These are phyloP conservation scores for Lactuca saligna DNA, from an alignment of 129 eudicot species.

Conservation along the genomic window DNA sequence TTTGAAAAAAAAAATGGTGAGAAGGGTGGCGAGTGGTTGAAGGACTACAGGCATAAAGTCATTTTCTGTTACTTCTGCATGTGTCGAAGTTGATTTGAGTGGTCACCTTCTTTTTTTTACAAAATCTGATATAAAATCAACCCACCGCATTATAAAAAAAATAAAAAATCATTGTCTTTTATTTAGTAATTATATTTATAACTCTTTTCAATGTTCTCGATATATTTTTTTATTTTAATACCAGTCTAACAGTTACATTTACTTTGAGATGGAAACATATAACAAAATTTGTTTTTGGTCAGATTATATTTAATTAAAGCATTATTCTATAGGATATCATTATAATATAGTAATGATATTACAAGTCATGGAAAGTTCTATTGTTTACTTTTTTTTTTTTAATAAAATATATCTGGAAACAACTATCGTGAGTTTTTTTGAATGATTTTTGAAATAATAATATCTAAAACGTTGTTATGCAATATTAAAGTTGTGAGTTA, in stretches of 20 bases:
- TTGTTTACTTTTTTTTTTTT: too few species aligned
- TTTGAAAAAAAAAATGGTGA: slow-evolving; percentile 5
- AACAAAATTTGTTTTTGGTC: background rate
- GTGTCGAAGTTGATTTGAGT: slow-evolving; percentile 30
- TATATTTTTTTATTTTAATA: background rate
- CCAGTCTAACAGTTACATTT: background rate
- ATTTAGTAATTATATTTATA: too few species aligned
- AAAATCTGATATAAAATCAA: slow-evolving; percentile 31
- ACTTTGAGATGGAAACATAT: background rate
- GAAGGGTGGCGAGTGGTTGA: slow-evolving; percentile 41
- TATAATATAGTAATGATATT: background rate
- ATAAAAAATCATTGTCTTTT: too few species aligned
- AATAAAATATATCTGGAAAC: background rate
- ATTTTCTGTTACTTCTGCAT: slow-evolving; percentile 26
- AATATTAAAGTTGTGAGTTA: background rate
- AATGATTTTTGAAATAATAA: too few species aligned
- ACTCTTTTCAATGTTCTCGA: background rate
- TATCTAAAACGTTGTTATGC: background rate
- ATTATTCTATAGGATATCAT: background rate
- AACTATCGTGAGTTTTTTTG: background rate
- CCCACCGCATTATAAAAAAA: slow-evolving; percentile 10
- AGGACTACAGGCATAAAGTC: slow-evolving; percentile 1
- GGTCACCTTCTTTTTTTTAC: slow-evolving; percentile 23
- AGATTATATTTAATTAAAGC: background rate
- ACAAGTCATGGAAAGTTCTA: background rate